Percentiles rank a stretch among this genome's conserved stretches.
phyloP scores from a whole-genome alignment of 2,329 filamentous ascomycete genomes.

The Dactylellina parvicollis region DNA sequence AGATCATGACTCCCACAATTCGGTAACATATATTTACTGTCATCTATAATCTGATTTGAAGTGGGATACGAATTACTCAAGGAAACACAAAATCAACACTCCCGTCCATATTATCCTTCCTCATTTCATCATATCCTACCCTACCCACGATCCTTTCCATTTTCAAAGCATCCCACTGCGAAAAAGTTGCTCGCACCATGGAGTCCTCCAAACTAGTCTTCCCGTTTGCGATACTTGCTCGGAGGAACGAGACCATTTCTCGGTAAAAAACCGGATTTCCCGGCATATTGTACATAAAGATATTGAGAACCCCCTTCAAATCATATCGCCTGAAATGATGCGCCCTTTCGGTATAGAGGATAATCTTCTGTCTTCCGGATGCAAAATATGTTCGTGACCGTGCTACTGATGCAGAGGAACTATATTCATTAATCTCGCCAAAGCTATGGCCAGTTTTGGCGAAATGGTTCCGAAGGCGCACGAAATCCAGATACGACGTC shows the following conservation, averaged over 20 bases:
- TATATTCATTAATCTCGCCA: slow-evolving; percentile 89
- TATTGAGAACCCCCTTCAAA: slow-evolving; percentile 79
- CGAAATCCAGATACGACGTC: slow-evolving; percentile 93
- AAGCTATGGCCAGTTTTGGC: slow-evolving; percentile 68
- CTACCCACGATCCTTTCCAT: slow-evolving; percentile 88
- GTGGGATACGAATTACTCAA: no score
- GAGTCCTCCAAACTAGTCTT: slow-evolving; percentile 66
- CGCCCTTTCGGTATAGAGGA: slow-evolving; percentile 93
- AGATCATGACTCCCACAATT: no score
- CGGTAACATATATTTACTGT: no score
- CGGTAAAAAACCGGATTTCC: slow-evolving; percentile 86
- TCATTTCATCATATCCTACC: slow-evolving; percentile 82
- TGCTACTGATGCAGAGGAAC: slow-evolving; percentile 78
- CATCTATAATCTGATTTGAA: no score
- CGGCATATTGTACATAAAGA: slow-evolving; percentile 90
- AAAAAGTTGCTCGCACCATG: slow-evolving; percentile 73
- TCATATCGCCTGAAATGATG: slow-evolving; percentile 94
- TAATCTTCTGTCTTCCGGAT: slow-evolving; percentile 79
- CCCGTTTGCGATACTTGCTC: slow-evolving; percentile 67
- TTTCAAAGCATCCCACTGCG: slow-evolving; percentile 87
- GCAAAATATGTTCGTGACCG: slow-evolving; percentile 88
- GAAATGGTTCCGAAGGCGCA: slow-evolving; percentile 91
- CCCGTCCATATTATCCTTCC: slow-evolving; percentile 81
- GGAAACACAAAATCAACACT: slow-evolving; percentile 83
- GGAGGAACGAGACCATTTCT: slow-evolving; percentile 77